phyloP scores from a whole-genome alignment of 129 eudicot genomes.

The Chrysanthemum lavandulifolium region DNA sequence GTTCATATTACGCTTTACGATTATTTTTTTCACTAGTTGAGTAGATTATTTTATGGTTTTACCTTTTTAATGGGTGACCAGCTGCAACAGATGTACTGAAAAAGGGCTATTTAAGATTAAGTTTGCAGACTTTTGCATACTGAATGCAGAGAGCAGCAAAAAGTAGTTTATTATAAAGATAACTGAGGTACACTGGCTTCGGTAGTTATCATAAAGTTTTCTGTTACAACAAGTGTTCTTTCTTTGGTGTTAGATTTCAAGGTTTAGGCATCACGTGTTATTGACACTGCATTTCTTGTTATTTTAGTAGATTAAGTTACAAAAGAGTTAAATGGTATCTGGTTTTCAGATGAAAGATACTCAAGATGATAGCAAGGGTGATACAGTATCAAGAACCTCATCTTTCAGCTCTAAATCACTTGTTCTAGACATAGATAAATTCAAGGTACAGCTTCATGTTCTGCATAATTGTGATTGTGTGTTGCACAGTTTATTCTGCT shows the following conservation, averaged over 20 bases:
- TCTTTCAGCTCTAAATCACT: slow-evolving; percentile 36
- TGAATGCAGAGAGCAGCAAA: too few species aligned
- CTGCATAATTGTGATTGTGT: not conserved
- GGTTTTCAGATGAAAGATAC: slow-evolving; percentile 59
- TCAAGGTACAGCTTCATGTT: slow-evolving; percentile 49
- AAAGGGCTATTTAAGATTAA: too few species aligned
- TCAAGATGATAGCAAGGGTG: slow-evolving; percentile 34
- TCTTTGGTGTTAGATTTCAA: not conserved
- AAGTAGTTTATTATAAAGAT: too few species aligned
- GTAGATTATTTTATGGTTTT: too few species aligned
- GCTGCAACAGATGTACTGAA: not conserved
- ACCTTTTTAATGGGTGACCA: not conserved
- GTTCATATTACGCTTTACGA: too few species aligned
- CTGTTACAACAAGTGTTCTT: not conserved
- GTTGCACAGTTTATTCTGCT: slow-evolving; percentile 17
- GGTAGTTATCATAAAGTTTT: not conserved
- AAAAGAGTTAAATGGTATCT: slow-evolving; percentile 23
- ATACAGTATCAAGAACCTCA: not conserved
- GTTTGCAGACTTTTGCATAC: too few species aligned
- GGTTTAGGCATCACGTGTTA: not conserved
- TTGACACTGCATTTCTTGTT: not conserved
- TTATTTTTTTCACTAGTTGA: too few species aligned
- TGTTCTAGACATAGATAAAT: slow-evolving; percentile 64
- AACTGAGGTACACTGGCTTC: not conserved
- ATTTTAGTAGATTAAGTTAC: not conserved